phyloP scores from a whole-genome alignment of 306 rosid species.

The Quercus suber region DNA sequence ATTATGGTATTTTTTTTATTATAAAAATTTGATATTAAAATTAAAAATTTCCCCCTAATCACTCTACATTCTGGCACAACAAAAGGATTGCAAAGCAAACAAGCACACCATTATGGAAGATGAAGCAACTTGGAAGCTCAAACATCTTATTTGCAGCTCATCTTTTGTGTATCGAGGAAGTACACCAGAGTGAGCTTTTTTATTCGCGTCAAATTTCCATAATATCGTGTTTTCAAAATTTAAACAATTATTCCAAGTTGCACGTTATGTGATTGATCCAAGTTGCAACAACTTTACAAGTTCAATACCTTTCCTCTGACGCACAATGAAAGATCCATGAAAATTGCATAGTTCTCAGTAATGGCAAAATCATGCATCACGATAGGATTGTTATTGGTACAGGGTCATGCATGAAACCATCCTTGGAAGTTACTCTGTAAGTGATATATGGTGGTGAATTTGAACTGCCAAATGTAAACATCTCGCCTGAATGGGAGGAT shows the following conservation, averaged over 20 bases:
- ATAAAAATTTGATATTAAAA: too few relatives aligned
- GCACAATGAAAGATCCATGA: slow-evolving; percentile 87
- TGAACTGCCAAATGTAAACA: slow-evolving; percentile 94
- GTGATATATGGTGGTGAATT: slow-evolving; percentile 82
- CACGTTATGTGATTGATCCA: slow-evolving; percentile 1
- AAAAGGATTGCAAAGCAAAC: background rate
- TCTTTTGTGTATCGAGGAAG: slow-evolving; percentile 91
- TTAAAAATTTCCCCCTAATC: too few relatives aligned
- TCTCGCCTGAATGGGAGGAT: slow-evolving; percentile 69
- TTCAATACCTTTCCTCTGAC: slow-evolving; percentile 77
- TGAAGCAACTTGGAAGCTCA: slow-evolving; percentile 96
- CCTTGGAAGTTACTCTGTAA: slow-evolving; percentile 89
- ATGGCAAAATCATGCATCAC: slow-evolving; percentile 98
- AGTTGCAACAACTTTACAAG: background rate
- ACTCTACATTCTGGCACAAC: background rate
- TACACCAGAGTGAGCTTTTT: slow-evolving; percentile 87
- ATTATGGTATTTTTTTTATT: too few relatives aligned
- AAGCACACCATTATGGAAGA: slow-evolving; percentile 78
- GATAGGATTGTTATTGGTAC: slow-evolving; percentile 89
- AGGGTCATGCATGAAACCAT: slow-evolving; percentile 91
- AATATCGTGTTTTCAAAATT: slow-evolving; percentile 54
- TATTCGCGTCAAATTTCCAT: slow-evolving; percentile 74
- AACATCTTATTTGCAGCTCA: slow-evolving; percentile 79
- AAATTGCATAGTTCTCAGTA: slow-evolving; percentile 79
- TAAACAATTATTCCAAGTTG: slow-evolving; percentile 12